These are phyloP conservation scores for Cyclocybe cylindracea DNA, from an alignment of 768 basidiomycete genomes.

Conservation along the genomic window DNA sequence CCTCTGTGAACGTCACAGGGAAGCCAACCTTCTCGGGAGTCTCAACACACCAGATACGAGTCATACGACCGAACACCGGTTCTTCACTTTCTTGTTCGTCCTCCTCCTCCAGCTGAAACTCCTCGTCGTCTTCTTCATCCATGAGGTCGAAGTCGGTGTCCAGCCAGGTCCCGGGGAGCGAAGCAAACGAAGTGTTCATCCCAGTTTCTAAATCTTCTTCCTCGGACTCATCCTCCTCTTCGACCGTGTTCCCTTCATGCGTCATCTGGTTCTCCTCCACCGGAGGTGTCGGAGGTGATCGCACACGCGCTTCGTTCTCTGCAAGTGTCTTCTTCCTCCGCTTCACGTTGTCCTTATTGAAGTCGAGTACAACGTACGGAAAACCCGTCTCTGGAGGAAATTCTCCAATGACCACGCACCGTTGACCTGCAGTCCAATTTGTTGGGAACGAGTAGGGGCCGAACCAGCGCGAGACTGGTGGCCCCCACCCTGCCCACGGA, in stretches of 20 bases:
- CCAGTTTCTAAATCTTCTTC: not conserved
- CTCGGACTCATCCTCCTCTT: too few species aligned
- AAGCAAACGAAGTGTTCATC: not conserved
- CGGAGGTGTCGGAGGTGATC: not conserved
- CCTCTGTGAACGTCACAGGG: slow-evolving; percentile 16
- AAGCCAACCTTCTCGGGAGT: slow-evolving; percentile 1
- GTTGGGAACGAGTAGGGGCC: slow-evolving; percentile 28
- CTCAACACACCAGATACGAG: slow-evolving; percentile 1
- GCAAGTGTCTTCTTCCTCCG: slow-evolving; percentile 3
- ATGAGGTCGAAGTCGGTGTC: too few species aligned
- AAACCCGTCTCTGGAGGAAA: slow-evolving; percentile 1
- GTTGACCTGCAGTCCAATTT: slow-evolving; percentile 39
- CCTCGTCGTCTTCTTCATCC: slow-evolving; percentile 1
- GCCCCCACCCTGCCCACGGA: slow-evolving; percentile 36
- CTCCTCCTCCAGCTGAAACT: not conserved
- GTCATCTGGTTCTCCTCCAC: not conserved
- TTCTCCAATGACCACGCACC: slow-evolving; percentile 25
- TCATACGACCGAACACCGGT: not conserved
- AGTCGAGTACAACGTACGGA: slow-evolving; percentile 22
- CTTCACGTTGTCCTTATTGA: too few species aligned
- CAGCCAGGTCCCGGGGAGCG: too few species aligned
- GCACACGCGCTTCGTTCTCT: not conserved
- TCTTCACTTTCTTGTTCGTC: too few species aligned
- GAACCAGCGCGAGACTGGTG: slow-evolving; percentile 33
- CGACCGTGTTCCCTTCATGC: not conserved